Evolutionary conservation across 768 basidiomycete genomes (phyloP), one percentile per base, ranked within the genome.

Genomic region (Lactarius akahatsu): DNA sequence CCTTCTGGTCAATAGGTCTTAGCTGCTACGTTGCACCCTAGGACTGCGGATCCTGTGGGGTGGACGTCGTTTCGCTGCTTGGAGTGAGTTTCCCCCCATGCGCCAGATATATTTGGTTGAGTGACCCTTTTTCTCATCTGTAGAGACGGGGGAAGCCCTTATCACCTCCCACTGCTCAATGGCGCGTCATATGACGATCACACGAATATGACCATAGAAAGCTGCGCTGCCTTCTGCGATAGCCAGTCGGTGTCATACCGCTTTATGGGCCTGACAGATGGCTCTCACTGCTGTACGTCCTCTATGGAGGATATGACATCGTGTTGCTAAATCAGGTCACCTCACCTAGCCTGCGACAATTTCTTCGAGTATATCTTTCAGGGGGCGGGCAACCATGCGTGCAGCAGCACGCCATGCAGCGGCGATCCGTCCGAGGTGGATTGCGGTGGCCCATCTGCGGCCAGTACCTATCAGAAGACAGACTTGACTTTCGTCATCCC

Each of bases 241-340:
- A 59, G 76, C 23, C 74, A 80, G 63, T 69, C 75, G 15, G 23
- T 5, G 28, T 28, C 52, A 11, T 89, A 79, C 72, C 74, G 86
- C 67, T 89, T 83, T 68, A 88, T 89, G n/a, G 91, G 90, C 8
- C 80, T 85, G 18, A 89, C 91, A 75, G 90, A 81, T 66, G 82
- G 79, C 26, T 77, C 81, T 59, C 82, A 87, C 74, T 88, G 85
- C 77, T 87, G 86, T 87, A 74, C 26, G 32, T 58, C n/a, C 11
- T 15, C 38, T 13, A 0, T 58, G 41, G 40, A 7, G 1, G 16
- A 18, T n/a, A 6, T 23, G 5, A 7, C 30, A 8, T n/a, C 15
- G 41, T 41, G 16, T 41, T 41, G 0, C 41, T 41, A 41, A 41
- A 7, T 41, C 0, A 18, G 16, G 0, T 41, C 5, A 0, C 6